Evolutionary conservation across 2,329 filamentous ascomycete genomes (phyloP), one percentile per base, ranked within the genome.

Genomic region (Fusarium succisae): DNA sequence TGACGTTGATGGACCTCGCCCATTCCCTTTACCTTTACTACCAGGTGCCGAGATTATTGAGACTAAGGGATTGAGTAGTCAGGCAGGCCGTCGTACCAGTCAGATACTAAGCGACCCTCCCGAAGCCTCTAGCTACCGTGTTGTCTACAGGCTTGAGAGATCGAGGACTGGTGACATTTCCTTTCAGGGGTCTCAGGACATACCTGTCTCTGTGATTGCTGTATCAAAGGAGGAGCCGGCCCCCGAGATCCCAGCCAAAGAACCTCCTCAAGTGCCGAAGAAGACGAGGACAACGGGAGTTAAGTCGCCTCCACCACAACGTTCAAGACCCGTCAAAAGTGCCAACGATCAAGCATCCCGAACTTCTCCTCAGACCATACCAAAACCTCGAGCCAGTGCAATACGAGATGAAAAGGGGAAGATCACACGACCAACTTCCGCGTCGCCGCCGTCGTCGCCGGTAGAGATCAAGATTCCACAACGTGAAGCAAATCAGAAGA

Each of bases 21-120:
- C 86, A 10, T 83, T 88, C 6, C 83, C 86, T 3, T 81, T 92
- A 5, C 83, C 87, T 4, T 87, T 89, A 4, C 87, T 90, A 1
- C 87, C 89, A 0, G 89, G 90, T 1, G 86, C 91, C 15, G 89
- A 91, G 76, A 83, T 92, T 14, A 81, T 92, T 22, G 88, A 90
- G 71, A 85, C 88, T 66, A 84, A 81, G 81, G 77, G 87, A 6
- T 51, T 71, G 35, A 56, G 63, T 3, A 63, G 65, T 7, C 66
- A 60, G 48, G 63, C 38, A 63, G 69, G 37, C 55, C 65, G 45
- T 56, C 68, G 56, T 26, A 65, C 70, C 63, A 66, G 74, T 51
- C 71, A 67, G 17, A 72, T 50, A 64, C 55, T 65, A 14, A 76
- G 64, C 56, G 74, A 73, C 62, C 77, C 78, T 9, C 70, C 77